Evolutionary conservation across 202 grass and related monocot species (phyloP).

Genomic region (Schoenoplectus triqueter): DNA sequence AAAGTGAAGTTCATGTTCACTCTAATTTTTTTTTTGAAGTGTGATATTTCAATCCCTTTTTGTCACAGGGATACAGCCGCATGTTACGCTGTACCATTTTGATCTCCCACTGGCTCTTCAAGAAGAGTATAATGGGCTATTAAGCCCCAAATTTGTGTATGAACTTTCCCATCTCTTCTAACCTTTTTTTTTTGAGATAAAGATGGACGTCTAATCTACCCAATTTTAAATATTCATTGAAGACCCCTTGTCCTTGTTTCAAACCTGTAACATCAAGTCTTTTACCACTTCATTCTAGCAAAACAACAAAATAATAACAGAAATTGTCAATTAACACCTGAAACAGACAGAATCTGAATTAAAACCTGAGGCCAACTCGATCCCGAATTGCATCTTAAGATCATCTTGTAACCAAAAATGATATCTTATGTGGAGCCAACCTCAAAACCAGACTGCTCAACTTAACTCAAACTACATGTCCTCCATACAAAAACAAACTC

Average conservation of each 20-base stretch:
- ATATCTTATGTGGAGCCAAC: not conserved
- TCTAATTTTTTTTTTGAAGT: not conserved
- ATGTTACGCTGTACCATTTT: conserved; percentile 86
- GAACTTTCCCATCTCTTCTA: not conserved
- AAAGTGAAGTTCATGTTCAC: not conserved
- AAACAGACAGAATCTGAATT: not conserved
- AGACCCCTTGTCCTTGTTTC: no score
- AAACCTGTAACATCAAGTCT: not conserved
- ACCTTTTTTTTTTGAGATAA: not conserved
- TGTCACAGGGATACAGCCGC: conserved; percentile 79
- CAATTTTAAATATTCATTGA: no score
- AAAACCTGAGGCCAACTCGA: not conserved
- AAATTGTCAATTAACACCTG: not conserved
- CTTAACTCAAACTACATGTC: not conserved
- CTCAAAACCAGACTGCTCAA: not conserved
- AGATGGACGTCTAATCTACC: no score
- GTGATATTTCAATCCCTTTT: not conserved
- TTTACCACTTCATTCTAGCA: not conserved
- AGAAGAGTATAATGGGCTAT: conserved; percentile 67
- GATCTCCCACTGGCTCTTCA: conserved; percentile 87
- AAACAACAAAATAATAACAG: not conserved
- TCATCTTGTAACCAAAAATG: not conserved
- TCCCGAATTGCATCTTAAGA: not conserved
- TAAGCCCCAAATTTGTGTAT: conserved; percentile 84
- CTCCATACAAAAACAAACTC: not conserved